Evolutionary conservation across 768 basidiomycete species (phyloP), one percentile per base, ranked within the genome.

Genomic region (Fomitopsis pulvina): DNA sequence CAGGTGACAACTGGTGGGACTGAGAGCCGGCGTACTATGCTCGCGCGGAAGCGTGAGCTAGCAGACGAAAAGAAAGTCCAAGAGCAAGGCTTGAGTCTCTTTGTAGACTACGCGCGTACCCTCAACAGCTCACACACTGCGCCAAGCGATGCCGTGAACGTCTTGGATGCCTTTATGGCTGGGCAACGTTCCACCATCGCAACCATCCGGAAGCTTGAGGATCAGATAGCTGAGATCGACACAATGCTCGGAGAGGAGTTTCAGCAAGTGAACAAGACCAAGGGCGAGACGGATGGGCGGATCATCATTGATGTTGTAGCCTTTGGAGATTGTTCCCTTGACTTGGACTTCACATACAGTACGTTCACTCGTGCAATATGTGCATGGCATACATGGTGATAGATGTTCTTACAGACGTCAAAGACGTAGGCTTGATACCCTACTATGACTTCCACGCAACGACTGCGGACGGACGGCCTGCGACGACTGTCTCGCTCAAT

Each of bases 401-500:
- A 24, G 10, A 16, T n/a, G 27, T 4, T 25, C 9, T 25, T 14
- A 1, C 28, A 80, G 82, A 80, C 44, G 80, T 84, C 16, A 66
- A 60, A 41, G 64, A 73, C 27, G 77, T 74, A 1, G 61, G 60
- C 21, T 83, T 80, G 81, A 60, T 62, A 16, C 76, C 80, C 2
- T 71, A 70, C 2, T 83, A 83, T 55, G 81, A 83, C 53, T 70
- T 85, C 0, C 75, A 80, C 50, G 79, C 80, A 2, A 76, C 72
- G 18, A 57, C 20, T 62, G 72, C 47, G 60, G 68, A 51, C 11
- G 75, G 74, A 0, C 70, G 74, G 50, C 71, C 75, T 2, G 71
- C 71, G 0, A 58, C 72, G 4, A 58, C 67, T 0, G 71, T 81
- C 22, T 54, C 70, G 2, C 67, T 85, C 9, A 74, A 79, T 52